A percentile compares a stretch with the other conserved stretches of the same genome.
Conservation (phyloP, 129 eudicot genomes). For the Smallanthus sonchifolius region DNA sequence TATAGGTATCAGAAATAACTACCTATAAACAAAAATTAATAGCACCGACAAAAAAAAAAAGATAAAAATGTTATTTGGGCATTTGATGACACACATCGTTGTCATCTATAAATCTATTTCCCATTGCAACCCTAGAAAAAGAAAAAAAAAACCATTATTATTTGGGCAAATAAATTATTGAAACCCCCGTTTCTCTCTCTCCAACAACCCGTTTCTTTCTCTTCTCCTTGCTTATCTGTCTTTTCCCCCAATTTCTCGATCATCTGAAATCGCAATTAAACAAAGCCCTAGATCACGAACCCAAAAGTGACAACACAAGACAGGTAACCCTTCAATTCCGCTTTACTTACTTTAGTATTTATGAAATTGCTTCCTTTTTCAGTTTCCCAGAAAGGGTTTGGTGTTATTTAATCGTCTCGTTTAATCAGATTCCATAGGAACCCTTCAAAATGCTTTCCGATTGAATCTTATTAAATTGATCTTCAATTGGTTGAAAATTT, state of each 20-base stretch:
- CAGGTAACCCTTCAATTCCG: constrained; percentile 45
- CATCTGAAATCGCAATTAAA: constrained; percentile 12
- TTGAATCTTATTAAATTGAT: not conserved
- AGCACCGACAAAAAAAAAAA: not conserved
- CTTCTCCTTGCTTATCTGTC: constrained; percentile 32
- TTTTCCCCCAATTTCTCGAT: constrained; percentile 18
- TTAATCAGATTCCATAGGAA: not conserved
- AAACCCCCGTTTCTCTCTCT: constrained; percentile 12
- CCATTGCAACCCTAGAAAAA: not conserved
- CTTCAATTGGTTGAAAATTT: not conserved
- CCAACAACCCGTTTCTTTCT: not conserved
- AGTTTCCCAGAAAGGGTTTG: constrained; percentile 12
- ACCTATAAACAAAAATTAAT: too few relatives aligned
- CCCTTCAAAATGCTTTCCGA: not conserved
- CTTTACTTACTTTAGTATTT: not conserved
- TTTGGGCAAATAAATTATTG: not conserved
- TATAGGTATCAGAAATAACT: too few relatives aligned
- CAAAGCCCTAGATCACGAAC: constrained; percentile 31
- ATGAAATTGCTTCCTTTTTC: not conserved
- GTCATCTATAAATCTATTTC: not conserved
- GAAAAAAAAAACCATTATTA: not conserved
- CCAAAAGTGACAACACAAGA: constrained; percentile 20
- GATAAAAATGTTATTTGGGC: not conserved
- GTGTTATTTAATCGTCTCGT: constrained; percentile 1
- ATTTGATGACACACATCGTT: not conserved